A percentile compares a stretch with the other conserved stretches of the same genome.
These are phyloP conservation scores for Microdochium nivale DNA, from an alignment of 2,329 filamentous ascomycete species.

Conservation along the genomic window DNA sequence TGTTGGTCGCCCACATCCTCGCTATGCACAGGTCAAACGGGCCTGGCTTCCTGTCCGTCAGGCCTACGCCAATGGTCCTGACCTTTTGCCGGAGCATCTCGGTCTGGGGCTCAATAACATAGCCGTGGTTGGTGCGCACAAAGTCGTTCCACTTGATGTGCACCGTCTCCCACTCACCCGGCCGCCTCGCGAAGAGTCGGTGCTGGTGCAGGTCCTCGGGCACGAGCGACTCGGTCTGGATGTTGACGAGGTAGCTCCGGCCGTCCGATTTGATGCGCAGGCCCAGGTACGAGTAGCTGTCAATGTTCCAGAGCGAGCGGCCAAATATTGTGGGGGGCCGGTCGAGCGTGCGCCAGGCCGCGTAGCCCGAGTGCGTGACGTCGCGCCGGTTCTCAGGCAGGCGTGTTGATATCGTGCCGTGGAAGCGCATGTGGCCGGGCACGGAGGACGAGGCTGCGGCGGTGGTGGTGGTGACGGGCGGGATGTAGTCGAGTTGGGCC, in stretches of 20 bases:
- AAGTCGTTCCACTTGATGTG: conserved; percentile 86
- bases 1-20: conserved; percentile 85
- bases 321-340: conserved; percentile 75
- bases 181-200: conserved; percentile 67
- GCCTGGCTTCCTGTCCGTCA: conserved; percentile 83
- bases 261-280: conserved; percentile 86
- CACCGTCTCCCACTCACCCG: conserved; percentile 93
- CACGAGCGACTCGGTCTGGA: conserved; percentile 90
- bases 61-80: conserved; percentile 72
- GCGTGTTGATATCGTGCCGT: conserved; percentile 79
- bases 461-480: conserved; percentile 11
- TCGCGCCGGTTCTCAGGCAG: conserved; percentile 68
- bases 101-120: conserved; percentile 85
- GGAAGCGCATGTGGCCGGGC: conserved; percentile 65
- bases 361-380: conserved; percentile 74
- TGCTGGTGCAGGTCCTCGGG: conserved; percentile 97
- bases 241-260: conserved; percentile 85
- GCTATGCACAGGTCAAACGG: conserved; percentile 83
- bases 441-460: conserved; percentile 13
- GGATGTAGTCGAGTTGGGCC: conserved; percentile 59
- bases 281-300: conserved; percentile 80
- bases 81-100: conserved; percentile 84
- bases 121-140: conserved; percentile 87
- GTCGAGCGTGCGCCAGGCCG: conserved; percentile 81
- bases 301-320: conserved; percentile 77